Conservation (phyloP, 2,329 filamentous ascomycete genomes). For the Pseudocercospora cruenta region DNA sequence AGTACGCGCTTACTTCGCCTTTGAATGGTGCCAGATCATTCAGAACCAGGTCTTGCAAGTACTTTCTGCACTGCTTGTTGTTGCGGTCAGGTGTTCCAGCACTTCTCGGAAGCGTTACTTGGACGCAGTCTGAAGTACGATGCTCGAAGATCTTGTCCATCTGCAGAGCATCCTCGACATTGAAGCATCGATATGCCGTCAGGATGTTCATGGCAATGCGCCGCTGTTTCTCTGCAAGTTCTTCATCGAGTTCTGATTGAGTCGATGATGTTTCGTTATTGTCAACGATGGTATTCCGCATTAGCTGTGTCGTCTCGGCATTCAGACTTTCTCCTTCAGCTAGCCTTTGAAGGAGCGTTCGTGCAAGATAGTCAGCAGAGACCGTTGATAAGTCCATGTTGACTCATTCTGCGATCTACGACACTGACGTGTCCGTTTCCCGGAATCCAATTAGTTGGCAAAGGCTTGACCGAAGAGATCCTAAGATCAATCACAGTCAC, state of each 20-base stretch:
- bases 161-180: constrained; percentile 2
- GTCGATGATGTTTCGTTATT: not conserved
- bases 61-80: constrained; percentile 13
- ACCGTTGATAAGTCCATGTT: not conserved
- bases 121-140: constrained; percentile 13
- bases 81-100: constrained; percentile 5
- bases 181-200: constrained; percentile 5
- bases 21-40: constrained; percentile 10
- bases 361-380: not conserved
- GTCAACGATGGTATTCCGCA: not conserved
- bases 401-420: not conserved
- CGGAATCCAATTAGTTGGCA: not conserved
- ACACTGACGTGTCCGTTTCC: not conserved
- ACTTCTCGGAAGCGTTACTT: constrained; percentile 4
- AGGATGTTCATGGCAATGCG: constrained; percentile 1
- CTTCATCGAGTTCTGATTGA: not conserved
- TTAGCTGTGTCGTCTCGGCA: not conserved
- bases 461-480: not conserved
- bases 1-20: not conserved
- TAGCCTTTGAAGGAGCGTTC: not conserved
- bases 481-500: not conserved
- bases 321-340: not conserved
- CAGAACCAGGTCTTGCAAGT: constrained; percentile 7
- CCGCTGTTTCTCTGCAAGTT: not conserved
- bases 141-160: constrained; percentile 12